Percentiles rank a stretch among this genome's conserved stretches.
These are phyloP conservation scores for Aspergillus sp. DNA, from an alignment of 2,329 filamentous ascomycete genomes.

Conservation along the genomic window DNA sequence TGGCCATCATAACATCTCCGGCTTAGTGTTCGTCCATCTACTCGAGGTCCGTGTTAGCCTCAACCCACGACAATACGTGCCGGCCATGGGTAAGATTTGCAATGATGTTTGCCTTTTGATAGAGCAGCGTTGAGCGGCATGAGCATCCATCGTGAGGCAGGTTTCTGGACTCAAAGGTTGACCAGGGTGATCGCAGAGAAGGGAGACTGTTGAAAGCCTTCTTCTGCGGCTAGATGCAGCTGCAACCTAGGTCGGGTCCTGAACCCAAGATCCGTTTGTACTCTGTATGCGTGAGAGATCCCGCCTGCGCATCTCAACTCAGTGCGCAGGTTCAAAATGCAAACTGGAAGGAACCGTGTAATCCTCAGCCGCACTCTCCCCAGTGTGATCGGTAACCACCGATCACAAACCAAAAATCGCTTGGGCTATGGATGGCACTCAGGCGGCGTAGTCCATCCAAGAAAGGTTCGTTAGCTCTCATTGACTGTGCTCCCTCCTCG, in stretches of 20 bases:
- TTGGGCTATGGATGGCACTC: constrained; percentile 15
- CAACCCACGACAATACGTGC: not conserved
- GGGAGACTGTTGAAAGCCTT: constrained; percentile 11
- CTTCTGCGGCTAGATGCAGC: constrained; percentile 23
- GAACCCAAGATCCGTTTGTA: constrained; percentile 20
- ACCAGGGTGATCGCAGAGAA: not conserved
- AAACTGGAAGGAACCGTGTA: constrained; percentile 13
- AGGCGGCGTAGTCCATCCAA: constrained; percentile 23
- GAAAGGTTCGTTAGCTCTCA: constrained; percentile 25
- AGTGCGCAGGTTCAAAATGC: constrained; percentile 1
- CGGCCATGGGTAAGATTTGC: not conserved
- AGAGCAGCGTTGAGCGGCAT: constrained; percentile 3
- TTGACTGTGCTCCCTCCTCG: constrained; percentile 14
- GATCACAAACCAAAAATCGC: not conserved
- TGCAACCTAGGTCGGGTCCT: constrained; percentile 22
- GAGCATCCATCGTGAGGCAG: not conserved
- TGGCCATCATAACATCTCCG: constrained; percentile 12
- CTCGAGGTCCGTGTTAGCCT: constrained; percentile 10
- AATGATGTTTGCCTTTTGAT: constrained; percentile 4
- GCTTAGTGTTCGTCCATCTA: constrained; percentile 3
- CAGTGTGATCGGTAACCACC: constrained; percentile 9
- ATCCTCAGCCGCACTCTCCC: constrained; percentile 19
- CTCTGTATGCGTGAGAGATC: constrained; percentile 17
- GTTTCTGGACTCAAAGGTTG: not conserved
- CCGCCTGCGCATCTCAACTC: constrained; percentile 9